phyloP scores from a whole-genome alignment of 164 flowering plant genomes.

The Dillenia suffruticosa region DNA sequence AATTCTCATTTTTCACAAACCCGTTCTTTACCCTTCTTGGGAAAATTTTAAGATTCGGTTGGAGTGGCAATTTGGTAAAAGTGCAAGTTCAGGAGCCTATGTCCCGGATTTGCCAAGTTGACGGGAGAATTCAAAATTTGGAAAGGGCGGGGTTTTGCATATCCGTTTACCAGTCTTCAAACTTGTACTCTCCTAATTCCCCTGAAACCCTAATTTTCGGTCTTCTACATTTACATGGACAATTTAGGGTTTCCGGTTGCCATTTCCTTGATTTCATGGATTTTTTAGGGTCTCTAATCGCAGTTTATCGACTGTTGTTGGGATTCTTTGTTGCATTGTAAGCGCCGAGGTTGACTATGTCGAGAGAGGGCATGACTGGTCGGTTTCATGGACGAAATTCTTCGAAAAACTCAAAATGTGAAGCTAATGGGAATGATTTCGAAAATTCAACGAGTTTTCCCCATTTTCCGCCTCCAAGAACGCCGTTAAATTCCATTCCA shows the following conservation, averaged over 20 bases:
- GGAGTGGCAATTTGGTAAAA: too few species aligned
- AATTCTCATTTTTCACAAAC: too few species aligned
- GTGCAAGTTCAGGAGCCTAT: too few species aligned
- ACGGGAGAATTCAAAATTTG: too few species aligned
- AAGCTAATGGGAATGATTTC: slow-evolving; percentile 44
- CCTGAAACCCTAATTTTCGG: neutral
- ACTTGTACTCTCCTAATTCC: neutral
- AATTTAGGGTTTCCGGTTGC: neutral
- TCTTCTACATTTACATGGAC: neutral
- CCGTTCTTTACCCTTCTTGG: too few species aligned
- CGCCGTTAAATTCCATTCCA: slow-evolving; percentile 52
- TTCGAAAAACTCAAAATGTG: slow-evolving; percentile 12
- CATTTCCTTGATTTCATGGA: neutral
- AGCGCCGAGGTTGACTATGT: slow-evolving; percentile 8
- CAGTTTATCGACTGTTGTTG: neutral
- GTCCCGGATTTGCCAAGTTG: too few species aligned
- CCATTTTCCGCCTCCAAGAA: slow-evolving; percentile 36
- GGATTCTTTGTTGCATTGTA: neutral
- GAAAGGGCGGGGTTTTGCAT: slow-evolving; percentile 6
- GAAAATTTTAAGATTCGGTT: too few species aligned
- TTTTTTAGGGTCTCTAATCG: neutral
- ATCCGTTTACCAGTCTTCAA: slow-evolving; percentile 1
- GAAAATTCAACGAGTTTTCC: slow-evolving; percentile 18
- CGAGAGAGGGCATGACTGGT: slow-evolving; percentile 9
- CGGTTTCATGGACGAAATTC: neutral